These are phyloP conservation scores for Durotheca rogersii DNA, from an alignment of 495 filamentous ascomycete genomes.

Conservation along the genomic window DNA sequence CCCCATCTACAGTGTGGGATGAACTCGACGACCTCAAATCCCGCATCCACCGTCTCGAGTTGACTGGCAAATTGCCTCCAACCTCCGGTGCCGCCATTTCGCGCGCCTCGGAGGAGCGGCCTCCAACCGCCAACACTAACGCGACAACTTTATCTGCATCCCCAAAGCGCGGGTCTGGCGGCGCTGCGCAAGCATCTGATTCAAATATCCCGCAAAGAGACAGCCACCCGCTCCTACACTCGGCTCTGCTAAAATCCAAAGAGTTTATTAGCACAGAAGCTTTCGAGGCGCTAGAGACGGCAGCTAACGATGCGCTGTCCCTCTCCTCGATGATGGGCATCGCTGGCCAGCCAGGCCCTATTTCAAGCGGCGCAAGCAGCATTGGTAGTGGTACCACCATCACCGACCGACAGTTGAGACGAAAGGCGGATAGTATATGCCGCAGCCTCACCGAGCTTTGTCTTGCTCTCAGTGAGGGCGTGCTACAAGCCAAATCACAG, in stretches of 20 bases:
- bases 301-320: conserved; percentile 75
- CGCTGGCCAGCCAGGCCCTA: conserved; percentile 59
- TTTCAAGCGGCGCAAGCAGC: conserved; percentile 61
- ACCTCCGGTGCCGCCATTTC: conserved; percentile 79
- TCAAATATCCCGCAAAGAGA: conserved; percentile 41
- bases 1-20: conserved; percentile 95
- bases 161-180: conserved; percentile 64
- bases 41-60: conserved; percentile 85
- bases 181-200: conserved; percentile 41
- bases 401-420: conserved; percentile 78
- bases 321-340: conserved; percentile 73
- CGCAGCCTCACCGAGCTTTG: conserved; percentile 90
- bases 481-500: conserved; percentile 35
- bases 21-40: conserved; percentile 96
- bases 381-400: conserved; percentile 59
- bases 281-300: conserved; percentile 77
- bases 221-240: conserved; percentile 74
- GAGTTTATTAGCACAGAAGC: conserved; percentile 64
- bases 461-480: conserved; percentile 72
- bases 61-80: conserved; percentile 81
- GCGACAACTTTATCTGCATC: conserved; percentile 88
- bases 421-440: conserved; percentile 92
- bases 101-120: conserved; percentile 72
- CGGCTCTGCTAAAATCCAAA: conserved; percentile 77
- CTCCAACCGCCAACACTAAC: conserved; percentile 89